Conservation (phyloP, 495 filamentous ascomycete species). For the Aspergillus baeticus region DNA sequence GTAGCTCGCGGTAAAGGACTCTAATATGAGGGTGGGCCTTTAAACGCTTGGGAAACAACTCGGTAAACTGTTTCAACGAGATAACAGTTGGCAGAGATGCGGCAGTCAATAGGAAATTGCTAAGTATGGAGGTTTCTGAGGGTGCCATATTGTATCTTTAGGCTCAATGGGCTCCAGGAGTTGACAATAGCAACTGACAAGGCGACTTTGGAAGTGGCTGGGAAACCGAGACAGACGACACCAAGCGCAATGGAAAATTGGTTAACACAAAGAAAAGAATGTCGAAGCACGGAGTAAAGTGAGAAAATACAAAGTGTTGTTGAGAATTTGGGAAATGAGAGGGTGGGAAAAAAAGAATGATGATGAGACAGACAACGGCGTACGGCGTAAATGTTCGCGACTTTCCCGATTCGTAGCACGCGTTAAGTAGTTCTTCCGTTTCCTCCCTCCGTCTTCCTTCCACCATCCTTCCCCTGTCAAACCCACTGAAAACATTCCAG, state of each 20-base stretch:
- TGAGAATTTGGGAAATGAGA: not conserved
- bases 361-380: not conserved
- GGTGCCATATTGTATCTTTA: slow-evolving; percentile 56
- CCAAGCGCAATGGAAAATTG: too few species aligned
- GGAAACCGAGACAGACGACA: not conserved
- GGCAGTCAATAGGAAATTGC: slow-evolving; percentile 73
- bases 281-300: too few species aligned
- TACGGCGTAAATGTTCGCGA: slow-evolving; percentile 1
- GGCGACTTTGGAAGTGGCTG: not conserved
- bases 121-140: slow-evolving; percentile 69
- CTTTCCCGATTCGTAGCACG: slow-evolving; percentile 13
- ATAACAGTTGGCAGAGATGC: slow-evolving; percentile 70
- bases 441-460: slow-evolving; percentile 7
- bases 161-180: not conserved
- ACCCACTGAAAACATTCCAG: not conserved
- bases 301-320: too few species aligned
- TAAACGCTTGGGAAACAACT: slow-evolving; percentile 69
- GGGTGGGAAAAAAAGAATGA: not conserved
- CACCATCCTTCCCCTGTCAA: slow-evolving; percentile 4
- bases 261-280: too few species aligned
- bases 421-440: slow-evolving; percentile 18
- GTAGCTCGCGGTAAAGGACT: slow-evolving; percentile 75
- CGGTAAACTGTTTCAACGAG: slow-evolving; percentile 70
- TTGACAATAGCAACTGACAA: not conserved
- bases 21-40: slow-evolving; percentile 70